A percentile compares a stretch with the other conserved stretches of the same genome.
Conservation (phyloP, 2,329 filamentous ascomycete species). For the Scedosporium apiospermum region DNA sequence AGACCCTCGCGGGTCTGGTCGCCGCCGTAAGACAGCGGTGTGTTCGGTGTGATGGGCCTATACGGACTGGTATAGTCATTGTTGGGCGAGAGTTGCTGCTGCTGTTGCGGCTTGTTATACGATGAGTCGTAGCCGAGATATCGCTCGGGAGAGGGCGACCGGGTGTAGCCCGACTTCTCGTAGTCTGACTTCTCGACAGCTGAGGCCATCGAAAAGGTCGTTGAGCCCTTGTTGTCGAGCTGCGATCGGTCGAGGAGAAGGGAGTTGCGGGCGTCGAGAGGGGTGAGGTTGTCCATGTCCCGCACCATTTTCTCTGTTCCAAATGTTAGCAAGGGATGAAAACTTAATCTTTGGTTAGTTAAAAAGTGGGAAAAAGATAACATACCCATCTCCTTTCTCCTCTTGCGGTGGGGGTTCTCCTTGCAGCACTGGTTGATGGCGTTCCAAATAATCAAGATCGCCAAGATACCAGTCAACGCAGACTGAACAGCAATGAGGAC, state of each 20-base stretch:
- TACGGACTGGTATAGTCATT: slow-evolving; percentile 9
- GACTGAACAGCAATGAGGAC: slow-evolving; percentile 89
- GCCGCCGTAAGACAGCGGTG: slow-evolving; percentile 8
- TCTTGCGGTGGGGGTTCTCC: slow-evolving; percentile 82
- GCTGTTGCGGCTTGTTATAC: not conserved
- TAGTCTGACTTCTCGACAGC: slow-evolving; percentile 22
- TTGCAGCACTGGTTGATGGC: slow-evolving; percentile 74
- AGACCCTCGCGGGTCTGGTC: slow-evolving; percentile 24
- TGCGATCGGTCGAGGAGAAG: slow-evolving; percentile 57
- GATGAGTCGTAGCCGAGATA: slow-evolving; percentile 13
- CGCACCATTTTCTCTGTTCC: slow-evolving; percentile 61
- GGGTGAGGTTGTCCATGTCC: slow-evolving; percentile 74
- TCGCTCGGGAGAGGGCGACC: slow-evolving; percentile 15
- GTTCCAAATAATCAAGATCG: slow-evolving; percentile 82
- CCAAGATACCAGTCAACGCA: slow-evolving; percentile 69
- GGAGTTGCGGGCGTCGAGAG: slow-evolving; percentile 78
- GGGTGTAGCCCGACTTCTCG: slow-evolving; percentile 23
- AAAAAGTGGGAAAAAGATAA: slow-evolving; percentile 8
- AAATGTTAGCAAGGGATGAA: slow-evolving; percentile 17
- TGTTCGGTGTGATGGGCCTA: slow-evolving; percentile 23
- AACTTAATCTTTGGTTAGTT: slow-evolving; percentile 1
- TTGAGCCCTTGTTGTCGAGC: slow-evolving; percentile 21
- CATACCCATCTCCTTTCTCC: slow-evolving; percentile 83
- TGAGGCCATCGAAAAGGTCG: slow-evolving; percentile 33
- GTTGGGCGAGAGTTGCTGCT: not conserved